A percentile compares a stretch with the other conserved stretches of the same genome.
These are phyloP conservation scores for Fusarium pseudograminearum DNA, from an alignment of 2,329 filamentous ascomycete genomes.

Conservation along the genomic window DNA sequence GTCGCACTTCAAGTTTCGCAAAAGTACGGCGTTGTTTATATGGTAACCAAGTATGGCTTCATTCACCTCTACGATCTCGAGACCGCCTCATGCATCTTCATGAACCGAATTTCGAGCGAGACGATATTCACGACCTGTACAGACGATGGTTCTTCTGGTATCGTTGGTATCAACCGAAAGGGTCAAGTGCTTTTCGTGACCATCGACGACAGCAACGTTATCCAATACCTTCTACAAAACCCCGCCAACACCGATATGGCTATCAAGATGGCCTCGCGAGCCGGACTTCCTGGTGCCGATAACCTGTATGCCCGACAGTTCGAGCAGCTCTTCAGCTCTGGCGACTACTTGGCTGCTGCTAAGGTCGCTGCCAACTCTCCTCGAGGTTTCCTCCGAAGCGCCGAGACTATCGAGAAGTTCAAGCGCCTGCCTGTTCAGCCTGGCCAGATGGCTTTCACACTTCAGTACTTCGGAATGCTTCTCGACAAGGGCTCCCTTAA, in stretches of 20 bases:
- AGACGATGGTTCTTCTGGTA: slow-evolving; percentile 85
- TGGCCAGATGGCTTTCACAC: slow-evolving; percentile 90
- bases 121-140: slow-evolving; percentile 96
- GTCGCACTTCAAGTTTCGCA: slow-evolving; percentile 97
- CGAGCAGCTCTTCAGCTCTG: slow-evolving; percentile 83
- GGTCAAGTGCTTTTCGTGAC: slow-evolving; percentile 95
- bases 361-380: slow-evolving; percentile 98
- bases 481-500: slow-evolving; percentile 95
- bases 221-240: slow-evolving; percentile 96
- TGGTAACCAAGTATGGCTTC: slow-evolving; percentile 99
- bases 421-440: slow-evolving; percentile 85
- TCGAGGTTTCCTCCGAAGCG: slow-evolving; percentile 91
- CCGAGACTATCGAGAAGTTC: slow-evolving; percentile 95
- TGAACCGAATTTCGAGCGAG: slow-evolving; percentile 99
- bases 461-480: slow-evolving; percentile 98
- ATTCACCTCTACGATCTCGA: slow-evolving; percentile 99
- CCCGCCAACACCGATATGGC: slow-evolving; percentile 93
- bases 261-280: slow-evolving; percentile 95
- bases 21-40: slow-evolving; percentile 96
- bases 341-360: slow-evolving; percentile 88
- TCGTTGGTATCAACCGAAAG: slow-evolving; percentile 96
- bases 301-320: slow-evolving; percentile 94
- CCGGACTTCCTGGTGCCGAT: slow-evolving; percentile 92
- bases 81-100: slow-evolving; percentile 95
- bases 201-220: slow-evolving; percentile 90